A percentile compares a stretch with the other conserved stretches of the same genome.
phyloP scores from a whole-genome alignment of 208 protist genomes.

The Tritrichomonas musculus region DNA sequence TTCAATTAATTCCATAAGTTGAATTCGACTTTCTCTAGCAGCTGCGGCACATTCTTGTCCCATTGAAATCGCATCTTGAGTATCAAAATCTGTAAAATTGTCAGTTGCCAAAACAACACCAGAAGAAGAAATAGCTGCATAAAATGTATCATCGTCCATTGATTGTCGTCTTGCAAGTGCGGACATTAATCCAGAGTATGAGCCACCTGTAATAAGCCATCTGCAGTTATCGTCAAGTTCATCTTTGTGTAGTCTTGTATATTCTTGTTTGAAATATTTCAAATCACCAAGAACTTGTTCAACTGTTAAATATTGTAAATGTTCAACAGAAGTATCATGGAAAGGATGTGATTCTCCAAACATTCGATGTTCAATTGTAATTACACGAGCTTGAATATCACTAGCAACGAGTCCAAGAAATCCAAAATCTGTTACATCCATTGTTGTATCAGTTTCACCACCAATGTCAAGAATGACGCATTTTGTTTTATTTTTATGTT shows the following conservation, averaged over 20 bases:
- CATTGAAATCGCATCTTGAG: background rate
- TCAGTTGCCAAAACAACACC: background rate
- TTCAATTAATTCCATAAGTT: background rate
- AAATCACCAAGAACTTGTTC: background rate
- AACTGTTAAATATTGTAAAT: background rate
- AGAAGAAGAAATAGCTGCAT: background rate
- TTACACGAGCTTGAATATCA: background rate
- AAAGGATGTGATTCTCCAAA: background rate
- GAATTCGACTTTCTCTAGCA: background rate
- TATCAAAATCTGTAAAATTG: background rate
- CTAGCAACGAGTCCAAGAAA: background rate
- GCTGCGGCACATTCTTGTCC: background rate
- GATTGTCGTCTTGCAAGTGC: background rate
- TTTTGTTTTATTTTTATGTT: no score
- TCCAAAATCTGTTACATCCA: background rate
- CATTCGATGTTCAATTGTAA: background rate
- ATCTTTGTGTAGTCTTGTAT: no score
- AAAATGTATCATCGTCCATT: background rate
- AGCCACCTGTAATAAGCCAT: background rate
- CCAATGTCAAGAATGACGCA: background rate
- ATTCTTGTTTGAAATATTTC: background rate
- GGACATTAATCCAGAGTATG: background rate
- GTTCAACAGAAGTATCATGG: background rate
- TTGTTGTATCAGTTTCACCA: background rate
- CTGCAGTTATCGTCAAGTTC: background rate